phyloP scores from a whole-genome alignment of 345 rosid genomes.

The Citrus unshiu region DNA sequence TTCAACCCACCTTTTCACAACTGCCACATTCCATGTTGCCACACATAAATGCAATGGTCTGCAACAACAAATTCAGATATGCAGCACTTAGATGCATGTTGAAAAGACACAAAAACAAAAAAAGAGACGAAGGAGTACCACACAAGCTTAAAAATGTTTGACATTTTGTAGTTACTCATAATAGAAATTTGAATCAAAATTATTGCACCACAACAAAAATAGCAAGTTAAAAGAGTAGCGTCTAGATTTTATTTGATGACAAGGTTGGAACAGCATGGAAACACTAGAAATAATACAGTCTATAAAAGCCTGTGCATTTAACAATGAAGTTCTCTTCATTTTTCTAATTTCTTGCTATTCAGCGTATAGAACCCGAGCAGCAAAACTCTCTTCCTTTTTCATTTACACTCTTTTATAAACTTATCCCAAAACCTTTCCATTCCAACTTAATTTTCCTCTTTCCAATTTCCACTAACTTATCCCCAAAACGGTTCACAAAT shows the following conservation, averaged over 20 bases:
- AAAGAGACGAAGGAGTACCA: not conserved
- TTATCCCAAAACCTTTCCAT: not conserved
- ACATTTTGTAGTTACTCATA: not conserved
- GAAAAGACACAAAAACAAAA: not conserved
- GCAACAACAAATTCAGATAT: conserved; percentile 22
- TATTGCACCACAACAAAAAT: not conserved
- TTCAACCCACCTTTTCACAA: conserved; percentile 91
- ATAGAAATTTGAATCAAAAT: not conserved
- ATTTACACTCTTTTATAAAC: not conserved
- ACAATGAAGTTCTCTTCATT: not conserved
- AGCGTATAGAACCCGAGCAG: not conserved
- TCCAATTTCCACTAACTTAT: not conserved
- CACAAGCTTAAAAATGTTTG: not conserved
- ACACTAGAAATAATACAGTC: not conserved
- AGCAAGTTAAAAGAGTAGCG: not conserved
- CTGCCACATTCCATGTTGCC: conserved; percentile 85
- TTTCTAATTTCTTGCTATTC: not conserved
- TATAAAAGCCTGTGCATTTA: not conserved
- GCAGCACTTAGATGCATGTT: conserved; percentile 1
- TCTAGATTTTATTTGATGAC: not conserved
- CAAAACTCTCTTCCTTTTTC: not conserved
- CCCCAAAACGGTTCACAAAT: not conserved
- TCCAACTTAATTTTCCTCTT: not conserved
- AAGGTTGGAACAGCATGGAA: not conserved
- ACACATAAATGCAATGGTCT: conserved; percentile 93